Evolutionary conservation across 2,329 filamentous ascomycete genomes (phyloP), one percentile per base, ranked within the genome.

Genomic region (Dactylellina cionopaga): DNA sequence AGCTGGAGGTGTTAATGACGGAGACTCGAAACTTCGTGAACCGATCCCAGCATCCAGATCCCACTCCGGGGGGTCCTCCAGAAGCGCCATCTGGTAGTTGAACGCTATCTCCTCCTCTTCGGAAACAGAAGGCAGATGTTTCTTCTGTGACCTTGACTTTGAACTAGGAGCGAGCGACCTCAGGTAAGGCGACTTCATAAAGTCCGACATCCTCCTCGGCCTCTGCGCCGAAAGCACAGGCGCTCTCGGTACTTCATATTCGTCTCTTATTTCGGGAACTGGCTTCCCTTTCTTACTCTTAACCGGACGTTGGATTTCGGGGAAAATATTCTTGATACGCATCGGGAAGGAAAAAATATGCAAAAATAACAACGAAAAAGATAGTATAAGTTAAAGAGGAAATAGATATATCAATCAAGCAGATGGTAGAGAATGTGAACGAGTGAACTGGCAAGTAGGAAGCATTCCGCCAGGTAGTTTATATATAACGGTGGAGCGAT

Each of bases 31-130:
- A n/a, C 60, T 37, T 56, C 69, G 44, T 11, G 59, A 71, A 11
- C 69, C 69, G 43, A 73, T 73, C 39, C 69, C 69, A 6, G 69
- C 69, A 52, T 70, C 65, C 6, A 73, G 46, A 47, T 73, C 69
- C 69, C 69, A 73, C 24, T 73, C 69, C 10, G 69, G 69, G 22
- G 69, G 69, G 29, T 73, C 69, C 29, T 73, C 69, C n/a, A 73
- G 27, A 10, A 73, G 46, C 5, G 69, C 69, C 54, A 73, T 65
- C 47, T 73, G 69, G 43, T 66, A 66, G 69, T 73, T 65, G 31
- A 73, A 73, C 17, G 69, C 69, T 22, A 62, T 55, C 17, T 73
- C 59, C 37, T 73, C 69, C 33, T 73, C 60, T 29, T 73, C 69
- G 15, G 59, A 19, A n/a, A 66, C 69, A 29, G 59, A 65, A 11